These are phyloP conservation scores for Aspergillus quadrilineatus DNA, from an alignment of 2,329 filamentous ascomycete species.

Conservation along the genomic window DNA sequence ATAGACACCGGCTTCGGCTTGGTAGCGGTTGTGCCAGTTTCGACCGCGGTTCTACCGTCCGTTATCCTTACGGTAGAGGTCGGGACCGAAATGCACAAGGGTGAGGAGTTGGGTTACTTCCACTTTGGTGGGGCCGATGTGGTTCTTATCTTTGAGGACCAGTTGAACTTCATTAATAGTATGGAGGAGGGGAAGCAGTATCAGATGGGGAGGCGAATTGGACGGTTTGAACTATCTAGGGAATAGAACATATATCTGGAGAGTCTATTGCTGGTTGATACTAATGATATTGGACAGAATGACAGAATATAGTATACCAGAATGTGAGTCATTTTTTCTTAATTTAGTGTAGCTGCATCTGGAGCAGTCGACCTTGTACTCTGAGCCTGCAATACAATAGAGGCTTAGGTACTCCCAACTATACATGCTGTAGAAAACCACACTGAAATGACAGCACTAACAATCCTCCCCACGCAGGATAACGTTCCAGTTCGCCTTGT, in stretches of 20 bases:
- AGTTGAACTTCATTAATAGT: neutral
- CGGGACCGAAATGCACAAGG: slow-evolving; percentile 36
- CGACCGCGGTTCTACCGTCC: slow-evolving; percentile 48
- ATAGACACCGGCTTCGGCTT: slow-evolving; percentile 30
- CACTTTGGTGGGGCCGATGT: slow-evolving; percentile 48
- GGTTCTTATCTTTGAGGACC: slow-evolving; percentile 41
- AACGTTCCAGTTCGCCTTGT: neutral
- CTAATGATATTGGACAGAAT: too few species aligned
- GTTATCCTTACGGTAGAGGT: slow-evolving; percentile 31
- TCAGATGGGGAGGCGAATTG: neutral
- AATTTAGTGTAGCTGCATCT: too few species aligned
- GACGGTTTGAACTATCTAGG: neutral
- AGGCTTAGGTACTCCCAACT: neutral
- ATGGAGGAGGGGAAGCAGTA: neutral
- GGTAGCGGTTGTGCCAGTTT: slow-evolving; percentile 46
- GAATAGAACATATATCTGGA: too few species aligned
- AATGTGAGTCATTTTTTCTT: too few species aligned
- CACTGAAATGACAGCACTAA: neutral
- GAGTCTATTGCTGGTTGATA: too few species aligned
- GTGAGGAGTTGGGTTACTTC: slow-evolving; percentile 46
- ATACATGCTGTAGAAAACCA: neutral
- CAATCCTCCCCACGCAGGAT: neutral
- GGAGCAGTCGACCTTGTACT: too few species aligned
- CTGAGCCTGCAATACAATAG: too few species aligned
- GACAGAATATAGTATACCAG: too few species aligned